phyloP scores from a whole-genome alignment of 441 rosid species.

The Croton setiger region DNA sequence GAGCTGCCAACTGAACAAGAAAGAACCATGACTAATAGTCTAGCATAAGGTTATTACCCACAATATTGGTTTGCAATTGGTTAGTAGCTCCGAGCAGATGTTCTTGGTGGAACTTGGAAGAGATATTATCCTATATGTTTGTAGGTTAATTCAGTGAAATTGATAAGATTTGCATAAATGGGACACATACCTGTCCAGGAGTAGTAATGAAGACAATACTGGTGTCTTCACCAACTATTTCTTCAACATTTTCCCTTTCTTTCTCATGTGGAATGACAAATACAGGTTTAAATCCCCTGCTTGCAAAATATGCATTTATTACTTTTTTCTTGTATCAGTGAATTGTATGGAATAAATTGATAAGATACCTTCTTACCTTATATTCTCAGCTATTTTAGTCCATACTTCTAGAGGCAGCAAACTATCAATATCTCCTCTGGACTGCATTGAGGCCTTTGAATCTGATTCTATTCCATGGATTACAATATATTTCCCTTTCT shows the following conservation, averaged over 20 bases:
- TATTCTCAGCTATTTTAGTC: constrained; percentile 54
- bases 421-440: constrained; percentile 77
- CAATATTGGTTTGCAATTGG: background rate
- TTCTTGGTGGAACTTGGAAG: background rate
- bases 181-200: constrained; percentile 67
- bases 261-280: constrained; percentile 91
- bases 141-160: background rate
- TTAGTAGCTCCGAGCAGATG: no score
- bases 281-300: constrained; percentile 65
- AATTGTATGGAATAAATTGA: background rate
- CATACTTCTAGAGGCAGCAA: constrained; percentile 63
- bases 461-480: constrained; percentile 91
- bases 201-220: constrained; percentile 77
- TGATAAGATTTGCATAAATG: background rate
- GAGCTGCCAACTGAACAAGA: constrained; percentile 71
- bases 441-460: constrained; percentile 93
- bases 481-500: constrained; percentile 76
- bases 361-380: constrained; percentile 34
- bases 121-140: background rate
- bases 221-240: constrained; percentile 61
- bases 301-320: constrained; percentile 14
- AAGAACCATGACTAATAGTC: background rate
- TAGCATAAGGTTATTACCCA: no score
- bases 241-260: constrained; percentile 85
- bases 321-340: background rate